Conservation (phyloP, 148 eudicot genomes). For the Heliamphora exappendiculata region DNA sequence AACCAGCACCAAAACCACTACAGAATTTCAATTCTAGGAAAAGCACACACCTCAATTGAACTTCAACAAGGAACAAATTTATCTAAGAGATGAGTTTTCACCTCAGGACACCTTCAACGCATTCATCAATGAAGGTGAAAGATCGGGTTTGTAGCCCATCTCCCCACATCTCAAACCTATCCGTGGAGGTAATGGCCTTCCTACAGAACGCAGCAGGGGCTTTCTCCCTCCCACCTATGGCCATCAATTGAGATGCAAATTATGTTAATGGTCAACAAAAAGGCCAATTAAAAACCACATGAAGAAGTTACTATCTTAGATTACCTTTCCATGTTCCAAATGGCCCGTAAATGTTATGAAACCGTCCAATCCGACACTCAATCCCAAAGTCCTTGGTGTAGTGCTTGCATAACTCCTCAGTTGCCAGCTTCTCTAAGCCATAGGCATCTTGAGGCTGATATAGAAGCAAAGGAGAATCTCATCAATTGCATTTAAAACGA, state of each 20-base stretch:
- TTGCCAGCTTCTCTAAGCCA: slow-evolving; percentile 35
- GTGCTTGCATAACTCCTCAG: slow-evolving; percentile 36
- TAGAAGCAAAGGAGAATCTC: neutral
- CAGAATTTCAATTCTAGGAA: neutral
- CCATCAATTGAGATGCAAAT: slow-evolving; percentile 1
- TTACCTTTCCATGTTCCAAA: slow-evolving; percentile 59
- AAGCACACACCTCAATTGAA: neutral
- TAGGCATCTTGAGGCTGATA: slow-evolving; percentile 35
- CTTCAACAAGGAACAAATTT: neutral
- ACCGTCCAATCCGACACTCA: slow-evolving; percentile 44
- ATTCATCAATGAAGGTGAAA: slow-evolving; percentile 55
- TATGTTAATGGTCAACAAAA: neutral
- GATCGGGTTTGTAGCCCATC: slow-evolving; percentile 54
- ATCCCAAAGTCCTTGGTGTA: slow-evolving; percentile 34
- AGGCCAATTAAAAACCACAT: neutral
- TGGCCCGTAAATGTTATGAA: slow-evolving; percentile 52
- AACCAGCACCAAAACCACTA: neutral
- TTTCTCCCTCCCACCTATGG: slow-evolving; percentile 51
- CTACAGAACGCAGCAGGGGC: slow-evolving; percentile 60
- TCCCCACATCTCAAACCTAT: slow-evolving; percentile 60
- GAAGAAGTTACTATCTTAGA: neutral
- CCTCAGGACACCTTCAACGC: slow-evolving; percentile 55
- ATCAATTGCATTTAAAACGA: neutral
- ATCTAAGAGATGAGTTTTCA: slow-evolving; percentile 3
- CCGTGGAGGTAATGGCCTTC: slow-evolving; percentile 37